Evolutionary conservation across 2,329 filamentous ascomycete genomes (phyloP).

Genomic region (Pseudodiploospora longispora): DNA sequence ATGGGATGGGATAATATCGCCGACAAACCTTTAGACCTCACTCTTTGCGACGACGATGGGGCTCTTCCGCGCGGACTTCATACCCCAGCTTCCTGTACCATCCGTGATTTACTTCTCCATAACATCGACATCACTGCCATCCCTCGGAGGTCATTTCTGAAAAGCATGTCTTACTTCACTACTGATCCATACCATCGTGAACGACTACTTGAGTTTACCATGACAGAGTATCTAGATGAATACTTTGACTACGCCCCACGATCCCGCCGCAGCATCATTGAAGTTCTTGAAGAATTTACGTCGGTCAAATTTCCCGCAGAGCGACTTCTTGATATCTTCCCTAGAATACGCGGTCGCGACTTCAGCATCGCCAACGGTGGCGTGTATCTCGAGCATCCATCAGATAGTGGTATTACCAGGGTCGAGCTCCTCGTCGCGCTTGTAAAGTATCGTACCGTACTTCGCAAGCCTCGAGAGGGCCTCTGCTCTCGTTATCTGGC

Average conservation of each 20-base stretch:
- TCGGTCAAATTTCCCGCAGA: conserved; percentile 73
- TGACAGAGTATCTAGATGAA: conserved; percentile 75
- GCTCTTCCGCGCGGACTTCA: conserved; percentile 27
- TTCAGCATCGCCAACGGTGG: conserved; percentile 86
- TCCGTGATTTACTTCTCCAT: conserved; percentile 70
- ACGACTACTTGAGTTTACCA: conserved; percentile 74
- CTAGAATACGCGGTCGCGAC: conserved; percentile 75
- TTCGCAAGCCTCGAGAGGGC: conserved; percentile 74
- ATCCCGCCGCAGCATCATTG: conserved; percentile 80
- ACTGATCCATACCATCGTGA: conserved; percentile 65
- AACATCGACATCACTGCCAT: conserved; percentile 87
- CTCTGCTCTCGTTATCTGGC: conserved; percentile 85
- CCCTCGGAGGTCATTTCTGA: conserved; percentile 79
- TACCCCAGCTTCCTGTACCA: conserved; percentile 42
- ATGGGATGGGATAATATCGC: conserved; percentile 74
- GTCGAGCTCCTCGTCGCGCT: conserved; percentile 77
- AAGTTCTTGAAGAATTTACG: conserved; percentile 85
- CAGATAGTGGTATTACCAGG: conserved; percentile 26
- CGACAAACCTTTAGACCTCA: conserved; percentile 56
- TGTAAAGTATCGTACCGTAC: conserved; percentile 83
- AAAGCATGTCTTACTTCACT: conserved; percentile 68
- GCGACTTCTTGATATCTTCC: conserved; percentile 65
- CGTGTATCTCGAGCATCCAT: conserved; percentile 22
- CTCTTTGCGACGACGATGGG: conserved; percentile 10
- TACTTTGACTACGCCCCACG: conserved; percentile 94